Percentiles rank a stretch among this genome's conserved stretches.
Conservation (phyloP, 192 early-diverging fungal genomes). For the Coemansia sp. region DNA sequence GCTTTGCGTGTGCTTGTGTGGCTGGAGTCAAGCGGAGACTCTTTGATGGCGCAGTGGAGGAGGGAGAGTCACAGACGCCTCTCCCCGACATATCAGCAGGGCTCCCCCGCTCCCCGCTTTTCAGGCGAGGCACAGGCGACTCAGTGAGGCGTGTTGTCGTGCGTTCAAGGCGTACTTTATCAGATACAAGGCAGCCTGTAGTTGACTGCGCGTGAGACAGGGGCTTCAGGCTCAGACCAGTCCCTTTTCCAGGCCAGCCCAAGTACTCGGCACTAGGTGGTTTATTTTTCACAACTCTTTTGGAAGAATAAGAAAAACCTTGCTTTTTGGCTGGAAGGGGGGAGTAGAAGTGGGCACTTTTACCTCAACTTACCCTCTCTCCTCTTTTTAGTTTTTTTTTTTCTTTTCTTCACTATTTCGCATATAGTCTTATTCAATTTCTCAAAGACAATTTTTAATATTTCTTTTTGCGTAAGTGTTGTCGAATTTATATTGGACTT, state of each 20-base stretch:
- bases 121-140: neutral
- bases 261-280: neutral
- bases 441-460: neutral
- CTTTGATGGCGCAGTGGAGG: neutral
- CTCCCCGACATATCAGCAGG: too few relatives aligned
- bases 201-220: slow-evolving; percentile 14
- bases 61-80: neutral
- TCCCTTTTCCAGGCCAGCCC: too few relatives aligned
- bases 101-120: neutral
- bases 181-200: slow-evolving; percentile 9
- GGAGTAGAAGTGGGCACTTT: neutral
- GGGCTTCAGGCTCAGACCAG: slow-evolving; percentile 9
- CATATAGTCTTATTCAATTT: neutral
- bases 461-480: neutral
- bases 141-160: slow-evolving; percentile 8
- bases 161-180: slow-evolving; percentile 1
- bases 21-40: neutral
- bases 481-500: neutral
- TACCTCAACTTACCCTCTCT: neutral
- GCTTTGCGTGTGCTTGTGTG: neutral
- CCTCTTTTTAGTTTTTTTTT: neutral
- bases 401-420: neutral
- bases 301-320: neutral
- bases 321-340: neutral
- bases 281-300: neutral